Conservation (phyloP, 768 basidiomycete species). For the Calvatia gigantea region DNA sequence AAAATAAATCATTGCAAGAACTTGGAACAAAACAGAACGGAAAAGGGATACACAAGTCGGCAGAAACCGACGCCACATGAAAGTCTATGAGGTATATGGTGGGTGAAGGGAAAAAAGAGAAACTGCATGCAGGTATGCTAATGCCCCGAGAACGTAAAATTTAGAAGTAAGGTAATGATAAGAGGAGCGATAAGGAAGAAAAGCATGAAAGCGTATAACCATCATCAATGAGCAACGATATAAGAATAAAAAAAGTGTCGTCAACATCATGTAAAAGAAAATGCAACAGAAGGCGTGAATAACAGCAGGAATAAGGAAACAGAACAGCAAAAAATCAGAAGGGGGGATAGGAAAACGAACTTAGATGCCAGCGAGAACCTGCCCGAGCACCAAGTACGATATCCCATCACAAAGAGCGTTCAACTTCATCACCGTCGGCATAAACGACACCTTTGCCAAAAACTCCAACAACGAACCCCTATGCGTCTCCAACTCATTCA, state of each 20-base stretch:
- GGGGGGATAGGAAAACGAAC: too few species aligned
- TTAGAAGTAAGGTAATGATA: not conserved
- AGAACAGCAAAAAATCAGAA: not conserved
- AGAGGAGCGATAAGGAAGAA: not conserved
- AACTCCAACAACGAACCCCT: slow-evolving; percentile 26
- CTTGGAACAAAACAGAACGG: not conserved
- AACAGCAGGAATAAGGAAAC: slow-evolving; percentile 6
- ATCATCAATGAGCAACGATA: slow-evolving; percentile 5
- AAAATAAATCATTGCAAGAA: slow-evolving; percentile 7
- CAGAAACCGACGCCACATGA: not conserved
- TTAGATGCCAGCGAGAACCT: slow-evolving; percentile 20
- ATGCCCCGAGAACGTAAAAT: not conserved
- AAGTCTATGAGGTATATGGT: not conserved
- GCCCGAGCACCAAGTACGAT: slow-evolving; percentile 34
- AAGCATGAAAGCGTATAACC: not conserved
- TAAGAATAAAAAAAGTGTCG: slow-evolving; percentile 5
- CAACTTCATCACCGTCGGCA: slow-evolving; percentile 33
- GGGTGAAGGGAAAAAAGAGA: not conserved
- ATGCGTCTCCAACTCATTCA: slow-evolving; percentile 13
- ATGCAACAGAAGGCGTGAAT: slow-evolving; percentile 8
- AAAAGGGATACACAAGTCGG: not conserved
- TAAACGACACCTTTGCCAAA: slow-evolving; percentile 28
- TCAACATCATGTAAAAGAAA: slow-evolving; percentile 1
- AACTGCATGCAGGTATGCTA: not conserved
- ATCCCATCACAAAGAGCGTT: slow-evolving; percentile 36